phyloP scores from a whole-genome alignment of 2,329 filamentous ascomycete species.

The Bimuria novae-zelandiae region DNA sequence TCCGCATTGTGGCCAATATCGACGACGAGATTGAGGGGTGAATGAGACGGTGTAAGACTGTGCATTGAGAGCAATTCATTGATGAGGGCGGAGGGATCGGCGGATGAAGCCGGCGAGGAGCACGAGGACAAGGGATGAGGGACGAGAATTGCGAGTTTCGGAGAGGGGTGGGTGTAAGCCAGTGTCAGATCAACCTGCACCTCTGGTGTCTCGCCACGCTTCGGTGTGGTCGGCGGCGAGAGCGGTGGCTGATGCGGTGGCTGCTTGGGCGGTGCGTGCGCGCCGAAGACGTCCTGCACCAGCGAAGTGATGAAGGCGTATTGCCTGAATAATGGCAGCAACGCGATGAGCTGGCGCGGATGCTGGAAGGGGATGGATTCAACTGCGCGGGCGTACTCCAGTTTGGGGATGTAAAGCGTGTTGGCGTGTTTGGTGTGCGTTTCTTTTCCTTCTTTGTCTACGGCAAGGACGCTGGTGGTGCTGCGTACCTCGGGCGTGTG shows the following conservation, averaged over 20 bases:
- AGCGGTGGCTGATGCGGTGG: slow-evolving; percentile 31
- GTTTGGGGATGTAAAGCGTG: slow-evolving; percentile 71
- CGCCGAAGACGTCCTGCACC: slow-evolving; percentile 63
- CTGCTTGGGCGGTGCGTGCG: slow-evolving; percentile 3
- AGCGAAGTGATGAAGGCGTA: slow-evolving; percentile 73
- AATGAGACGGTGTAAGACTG: slow-evolving; percentile 17
- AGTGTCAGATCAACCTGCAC: slow-evolving; percentile 39
- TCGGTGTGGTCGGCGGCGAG: slow-evolving; percentile 24
- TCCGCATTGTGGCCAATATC: slow-evolving; percentile 65
- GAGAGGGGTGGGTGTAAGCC: slow-evolving; percentile 39
- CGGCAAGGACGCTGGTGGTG: slow-evolving; percentile 53
- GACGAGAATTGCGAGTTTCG: slow-evolving; percentile 35
- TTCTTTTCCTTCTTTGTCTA: slow-evolving; percentile 26
- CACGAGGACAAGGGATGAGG: slow-evolving; percentile 28
- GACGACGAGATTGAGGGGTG: slow-evolving; percentile 58
- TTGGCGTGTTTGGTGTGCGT: slow-evolving; percentile 53
- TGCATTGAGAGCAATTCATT: slow-evolving; percentile 6
- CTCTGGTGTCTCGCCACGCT: background rate
- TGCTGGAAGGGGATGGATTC: slow-evolving; percentile 76
- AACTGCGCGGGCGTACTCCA: slow-evolving; percentile 70
- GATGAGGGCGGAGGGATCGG: slow-evolving; percentile 14
- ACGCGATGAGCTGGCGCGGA: slow-evolving; percentile 72
- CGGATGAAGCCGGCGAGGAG: background rate
- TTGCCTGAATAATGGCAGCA: slow-evolving; percentile 73
- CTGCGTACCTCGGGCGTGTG: slow-evolving; percentile 57